Percentiles rank a stretch among this genome's conserved stretches.
phyloP scores from a whole-genome alignment of 495 filamentous ascomycete species.

The Penicillium waksmanii region DNA sequence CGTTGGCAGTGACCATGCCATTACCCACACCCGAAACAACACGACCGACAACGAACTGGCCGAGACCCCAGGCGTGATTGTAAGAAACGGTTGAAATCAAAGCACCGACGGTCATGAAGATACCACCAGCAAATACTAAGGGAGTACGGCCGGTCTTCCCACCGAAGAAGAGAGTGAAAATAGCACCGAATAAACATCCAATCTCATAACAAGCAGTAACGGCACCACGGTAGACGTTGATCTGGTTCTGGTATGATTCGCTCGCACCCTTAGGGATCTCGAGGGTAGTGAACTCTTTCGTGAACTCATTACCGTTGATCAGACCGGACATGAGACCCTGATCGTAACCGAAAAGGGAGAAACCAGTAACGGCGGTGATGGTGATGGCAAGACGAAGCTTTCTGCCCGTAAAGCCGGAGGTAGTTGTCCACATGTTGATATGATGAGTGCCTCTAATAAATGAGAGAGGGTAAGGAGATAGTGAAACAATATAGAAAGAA shows the following conservation, averaged over 20 bases:
- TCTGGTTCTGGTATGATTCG: slow-evolving; percentile 28
- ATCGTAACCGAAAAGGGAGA: slow-evolving; percentile 75
- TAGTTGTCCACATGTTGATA: slow-evolving; percentile 46
- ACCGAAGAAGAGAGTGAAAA: slow-evolving; percentile 69
- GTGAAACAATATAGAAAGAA: background rate
- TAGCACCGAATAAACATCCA: slow-evolving; percentile 74
- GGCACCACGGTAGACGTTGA: slow-evolving; percentile 73
- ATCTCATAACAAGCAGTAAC: slow-evolving; percentile 84
- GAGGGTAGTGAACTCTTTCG: slow-evolving; percentile 65
- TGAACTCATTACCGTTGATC: slow-evolving; percentile 71
- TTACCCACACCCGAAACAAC: slow-evolving; percentile 75
- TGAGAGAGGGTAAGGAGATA: slow-evolving; percentile 6
- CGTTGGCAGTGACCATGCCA: slow-evolving; percentile 73
- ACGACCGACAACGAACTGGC: slow-evolving; percentile 74
- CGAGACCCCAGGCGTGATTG: slow-evolving; percentile 44
- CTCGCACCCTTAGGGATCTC: slow-evolving; percentile 23
- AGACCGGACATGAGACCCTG: slow-evolving; percentile 79
- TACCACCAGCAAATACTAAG: slow-evolving; percentile 61
- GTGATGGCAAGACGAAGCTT: slow-evolving; percentile 42
- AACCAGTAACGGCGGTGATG: slow-evolving; percentile 56
- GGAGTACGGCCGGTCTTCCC: slow-evolving; percentile 69
- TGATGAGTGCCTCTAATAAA: slow-evolving; percentile 5
- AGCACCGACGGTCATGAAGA: slow-evolving; percentile 74
- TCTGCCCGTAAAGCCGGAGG: slow-evolving; percentile 38
- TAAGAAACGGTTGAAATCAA: slow-evolving; percentile 66